Evolutionary conservation across 2,329 filamentous ascomycete species (phyloP), one percentile per base, ranked within the genome.

Genomic region (Paraconiothyrium sp.): DNA sequence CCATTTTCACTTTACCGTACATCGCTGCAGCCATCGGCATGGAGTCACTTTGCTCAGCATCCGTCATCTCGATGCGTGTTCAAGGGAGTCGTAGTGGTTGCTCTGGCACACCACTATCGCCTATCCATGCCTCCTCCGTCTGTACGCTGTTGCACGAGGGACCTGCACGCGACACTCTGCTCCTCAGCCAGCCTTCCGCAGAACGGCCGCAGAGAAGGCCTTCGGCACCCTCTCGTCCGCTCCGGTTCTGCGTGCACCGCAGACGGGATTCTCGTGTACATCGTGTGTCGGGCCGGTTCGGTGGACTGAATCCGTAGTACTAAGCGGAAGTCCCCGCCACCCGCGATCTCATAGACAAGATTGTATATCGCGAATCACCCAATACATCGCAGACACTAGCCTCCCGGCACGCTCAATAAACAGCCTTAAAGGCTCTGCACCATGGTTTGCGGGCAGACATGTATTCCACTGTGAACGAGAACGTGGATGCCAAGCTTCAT

Each of bases 401-500:
- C 16, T n/a, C n/a, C 39, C 39, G 8, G 14, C 39, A 16, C n/a
- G n/a, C 39, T 41, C 16, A 20, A 8, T n/a, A 7, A 1, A n/a
- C 7, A 41, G 14, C 16, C 39, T 41, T 41, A 16, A 7, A 30
- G 27, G 16, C 39, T n/a, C 4, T 20, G 7, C 39, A n/a, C 3
- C 39, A 41, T 7, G 14, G n/a, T 41, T 6, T 20, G 16, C 39
- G n/a, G 39, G 16, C 39, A 41, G 39, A 41, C 39, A n/a, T 16
- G 6, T 4, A 4, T 41, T 41, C 39, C 14, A 41, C 9, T 41
- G 39, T 24, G 43, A 11, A 46, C 43, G 47, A 20, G 14, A 39
- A 39, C 30, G 32, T 24, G n/a, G 16, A 20, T 54, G 37, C 37
- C 37, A 13, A 41, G 35, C 59, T 59, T 58, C 58, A 59, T 54